Base-by-base conservation (phyloP, 2,329 filamentous ascomycete genomes). In the Ascocoryne sarcoides region DNA sequence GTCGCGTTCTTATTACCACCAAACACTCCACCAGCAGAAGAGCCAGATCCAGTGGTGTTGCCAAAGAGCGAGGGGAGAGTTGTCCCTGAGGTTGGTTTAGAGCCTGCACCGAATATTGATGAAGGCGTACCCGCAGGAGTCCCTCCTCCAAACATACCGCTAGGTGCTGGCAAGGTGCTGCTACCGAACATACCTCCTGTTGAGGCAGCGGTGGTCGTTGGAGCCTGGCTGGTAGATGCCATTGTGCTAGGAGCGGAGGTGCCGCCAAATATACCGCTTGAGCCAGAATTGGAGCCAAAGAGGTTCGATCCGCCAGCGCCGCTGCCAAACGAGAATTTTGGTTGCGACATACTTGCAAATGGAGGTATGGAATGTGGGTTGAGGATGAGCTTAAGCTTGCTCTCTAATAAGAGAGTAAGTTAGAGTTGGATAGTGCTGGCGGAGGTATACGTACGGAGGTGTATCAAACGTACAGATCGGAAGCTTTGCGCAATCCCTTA, bases 241-340 rank as follows among this genome's bases (percentile, higher is more conserved):
- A 50, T 30, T 4, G 43, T 40, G 34, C 32, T 39, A 15, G 46
- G 36, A 26, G 50, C 39, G 16, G 45, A n/a, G 12, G 37, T 37
- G 32, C 32, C 26, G 21, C 61, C 59, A 50, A 65, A 64, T 29
- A 64, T 44, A 36, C 55, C 45, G 44, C 32, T 35, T 36, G 39
- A 14, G 23, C 41, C 47, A 30, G 48, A 36, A 18, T 44, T 19
- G 16, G 41, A 17, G 17, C 36, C 36, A 35, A 31, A 34, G 10
- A 32, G 20, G 32, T 43, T 45, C 5, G 28, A 39, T 15, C 37
- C 37, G 21, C 50, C 40, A 36, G 31, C 40, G 17, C 50, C 50
- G 26, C 38, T 42, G 32, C 60, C 59, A 44, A 65, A 65, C 43
- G 26, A 54, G 40, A 62, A 58, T 21, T 59, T 63, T 62, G 33